A percentile compares a stretch with the other conserved stretches of the same genome.
Conservation (phyloP, 345 rosid species). For the Gossypium rotundifolium region DNA sequence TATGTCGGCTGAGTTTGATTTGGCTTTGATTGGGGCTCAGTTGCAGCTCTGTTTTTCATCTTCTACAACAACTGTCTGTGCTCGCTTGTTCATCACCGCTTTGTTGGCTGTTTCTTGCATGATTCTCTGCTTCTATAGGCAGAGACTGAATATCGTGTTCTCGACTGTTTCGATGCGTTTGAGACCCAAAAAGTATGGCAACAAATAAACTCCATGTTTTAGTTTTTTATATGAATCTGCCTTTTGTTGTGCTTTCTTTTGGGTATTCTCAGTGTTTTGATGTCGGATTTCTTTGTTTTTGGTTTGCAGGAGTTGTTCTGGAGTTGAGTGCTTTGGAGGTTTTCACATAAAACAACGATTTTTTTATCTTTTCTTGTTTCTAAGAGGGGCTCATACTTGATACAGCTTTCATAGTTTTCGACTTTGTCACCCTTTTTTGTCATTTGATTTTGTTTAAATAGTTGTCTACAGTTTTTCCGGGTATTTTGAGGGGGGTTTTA, state of each 20-base stretch:
- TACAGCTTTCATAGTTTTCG: conserved; percentile 10
- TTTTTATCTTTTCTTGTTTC: conserved; percentile 55
- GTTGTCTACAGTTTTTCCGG: conserved; percentile 7
- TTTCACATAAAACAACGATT: conserved; percentile 66
- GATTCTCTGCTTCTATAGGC: conserved; percentile 44
- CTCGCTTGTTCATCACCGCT: conserved; percentile 8
- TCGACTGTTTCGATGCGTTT: conserved; percentile 76
- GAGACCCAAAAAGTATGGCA: conserved; percentile 52
- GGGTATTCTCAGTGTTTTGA: background rate
- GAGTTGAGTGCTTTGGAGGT: conserved; percentile 63
- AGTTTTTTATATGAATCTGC: conserved; percentile 19
- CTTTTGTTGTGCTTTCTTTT: conserved; percentile 9
- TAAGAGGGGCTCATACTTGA: conserved; percentile 67
- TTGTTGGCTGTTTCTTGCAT: conserved; percentile 22
- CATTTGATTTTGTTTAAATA: background rate
- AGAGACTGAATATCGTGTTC: conserved; percentile 44
- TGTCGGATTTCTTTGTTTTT: background rate
- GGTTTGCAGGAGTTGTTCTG: conserved; percentile 71
- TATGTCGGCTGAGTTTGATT: conserved; percentile 83
- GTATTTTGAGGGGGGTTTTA: conserved; percentile 27
- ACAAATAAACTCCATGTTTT: background rate
- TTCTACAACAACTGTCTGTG: conserved; percentile 9
- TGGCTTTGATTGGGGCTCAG: conserved; percentile 68
- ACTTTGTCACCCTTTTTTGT: conserved; percentile 5
- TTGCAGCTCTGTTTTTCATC: conserved; percentile 46